Conservation (phyloP, 345 rosid species). For the Hypericum perforatum region DNA sequence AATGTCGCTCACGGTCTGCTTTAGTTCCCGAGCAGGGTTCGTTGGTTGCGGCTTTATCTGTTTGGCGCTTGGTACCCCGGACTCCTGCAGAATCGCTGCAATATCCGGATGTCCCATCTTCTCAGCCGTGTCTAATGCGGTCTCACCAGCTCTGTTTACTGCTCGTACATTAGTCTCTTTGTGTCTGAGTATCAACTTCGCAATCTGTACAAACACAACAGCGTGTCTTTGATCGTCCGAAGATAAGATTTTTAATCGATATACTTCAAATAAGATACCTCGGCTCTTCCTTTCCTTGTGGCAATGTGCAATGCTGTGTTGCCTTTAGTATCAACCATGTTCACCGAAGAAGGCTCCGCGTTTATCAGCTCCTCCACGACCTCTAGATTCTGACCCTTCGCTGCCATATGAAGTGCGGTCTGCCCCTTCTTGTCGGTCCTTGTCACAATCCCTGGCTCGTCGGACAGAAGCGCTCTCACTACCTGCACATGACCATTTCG, state of each 20-base stretch:
- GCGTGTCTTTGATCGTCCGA: background rate
- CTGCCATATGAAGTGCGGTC: slow-evolving; percentile 95
- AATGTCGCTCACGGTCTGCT: slow-evolving; percentile 89
- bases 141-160: slow-evolving; percentile 60
- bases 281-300: slow-evolving; percentile 66
- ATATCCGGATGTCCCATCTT: slow-evolving; percentile 49
- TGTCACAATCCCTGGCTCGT: slow-evolving; percentile 46
- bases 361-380: slow-evolving; percentile 60
- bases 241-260: no score
- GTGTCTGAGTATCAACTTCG: slow-evolving; percentile 44
- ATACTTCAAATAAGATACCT: slow-evolving; percentile 28
- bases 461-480: slow-evolving; percentile 47
- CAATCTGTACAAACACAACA: slow-evolving; percentile 43
- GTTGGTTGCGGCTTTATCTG: slow-evolving; percentile 36
- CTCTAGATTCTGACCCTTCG: slow-evolving; percentile 60
- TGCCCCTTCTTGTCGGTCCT: slow-evolving; percentile 88
- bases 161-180: slow-evolving; percentile 37
- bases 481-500: slow-evolving; percentile 80
- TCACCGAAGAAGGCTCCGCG: slow-evolving; percentile 44
- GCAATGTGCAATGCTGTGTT: slow-evolving; percentile 76
- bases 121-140: slow-evolving; percentile 83
- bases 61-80: slow-evolving; percentile 65
- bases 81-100: slow-evolving; percentile 40
- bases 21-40: slow-evolving; percentile 67
- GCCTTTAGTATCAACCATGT: slow-evolving; percentile 69